Conservation (phyloP, 2,329 filamentous ascomycete species). For the Chaetomium sp. region DNA sequence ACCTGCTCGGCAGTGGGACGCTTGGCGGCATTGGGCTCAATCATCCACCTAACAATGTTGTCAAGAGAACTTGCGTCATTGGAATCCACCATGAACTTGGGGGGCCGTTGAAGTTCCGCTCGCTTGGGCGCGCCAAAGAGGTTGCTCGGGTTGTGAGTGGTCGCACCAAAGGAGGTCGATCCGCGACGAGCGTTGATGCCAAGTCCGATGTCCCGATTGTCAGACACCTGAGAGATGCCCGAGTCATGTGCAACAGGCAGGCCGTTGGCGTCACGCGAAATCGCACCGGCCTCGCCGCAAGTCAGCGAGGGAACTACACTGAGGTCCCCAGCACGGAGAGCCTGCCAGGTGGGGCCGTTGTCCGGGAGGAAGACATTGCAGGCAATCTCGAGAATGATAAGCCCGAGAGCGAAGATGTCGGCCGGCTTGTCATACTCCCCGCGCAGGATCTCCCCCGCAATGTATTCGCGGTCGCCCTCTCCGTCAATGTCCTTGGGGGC, state of each 20-base stretch:
- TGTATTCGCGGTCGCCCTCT: constrained; percentile 94
- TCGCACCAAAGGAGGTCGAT: constrained; percentile 22
- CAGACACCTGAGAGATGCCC: constrained; percentile 15
- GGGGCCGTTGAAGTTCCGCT: constrained; percentile 55
- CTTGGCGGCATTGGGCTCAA: constrained; percentile 63
- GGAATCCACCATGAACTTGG: constrained; percentile 81
- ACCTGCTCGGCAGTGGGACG: constrained; percentile 72
- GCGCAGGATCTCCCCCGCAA: constrained; percentile 84
- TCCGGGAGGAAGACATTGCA: constrained; percentile 91
- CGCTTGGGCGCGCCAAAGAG: constrained; percentile 44
- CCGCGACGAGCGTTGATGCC: constrained; percentile 6
- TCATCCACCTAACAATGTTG: constrained; percentile 80
- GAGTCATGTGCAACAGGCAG: constrained; percentile 48
- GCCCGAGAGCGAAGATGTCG: constrained; percentile 87
- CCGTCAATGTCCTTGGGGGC: constrained; percentile 71
- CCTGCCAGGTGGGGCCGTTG: constrained; percentile 86
- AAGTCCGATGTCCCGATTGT: constrained; percentile 7
- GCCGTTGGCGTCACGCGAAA: constrained; percentile 68
- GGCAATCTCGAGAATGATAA: constrained; percentile 91
- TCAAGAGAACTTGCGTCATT: constrained; percentile 71
- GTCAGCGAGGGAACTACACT: constrained; percentile 84
- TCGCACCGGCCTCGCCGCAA: constrained; percentile 64
- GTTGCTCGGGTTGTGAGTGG: constrained; percentile 33
- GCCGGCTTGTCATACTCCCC: constrained; percentile 84
- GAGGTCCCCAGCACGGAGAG: constrained; percentile 81